Base-by-base conservation (phyloP, 768 basidiomycete genomes). In the Tulasnella sp. region DNA sequence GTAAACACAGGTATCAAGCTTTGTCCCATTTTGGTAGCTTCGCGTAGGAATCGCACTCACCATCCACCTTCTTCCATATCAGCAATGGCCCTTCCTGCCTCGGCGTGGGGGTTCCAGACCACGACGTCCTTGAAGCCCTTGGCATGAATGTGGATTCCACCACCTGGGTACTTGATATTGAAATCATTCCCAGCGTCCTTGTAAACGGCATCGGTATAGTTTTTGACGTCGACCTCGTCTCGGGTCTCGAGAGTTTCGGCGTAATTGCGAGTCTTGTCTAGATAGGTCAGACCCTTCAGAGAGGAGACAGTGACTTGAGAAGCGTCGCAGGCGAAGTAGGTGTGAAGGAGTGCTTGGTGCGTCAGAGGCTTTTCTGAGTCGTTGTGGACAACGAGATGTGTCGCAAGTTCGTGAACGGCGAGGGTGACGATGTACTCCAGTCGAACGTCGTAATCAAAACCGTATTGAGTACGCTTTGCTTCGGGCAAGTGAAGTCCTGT, bases 291-390 rank as follows among this genome's bases (percentile, higher is more conserved):
- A 38, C 90, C 87, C 80, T 89, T 86, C 40, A 97, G 85, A 8
- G 93, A 88, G 9, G 85, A 85, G 78, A 94, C 85, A 2, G 87
- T 82, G n/a, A 89, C 89, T 3, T 82, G 88, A 80, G 77, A 87
- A 88, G 79, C 68, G 36, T 74, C 75, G 14, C 76, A 71, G 12
- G 87, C 87, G 79, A 97, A 87, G 83, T 99, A 99, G 70, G 89
- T 95, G 83, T 99, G 97, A 74, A 99, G 87, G 67, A 99, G 86
- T 1, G 95, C 92, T 82, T 99, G 97, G 85, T 97, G 99, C 81
- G 91, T 89, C 54, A 98, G 86, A 71, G 82, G 82, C 19, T 85
- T 84, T 1, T 83, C 80, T 8, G 89, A 89, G 0, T 89, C 86
- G 81, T 97, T 97, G 78, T 86, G 86, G 78, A 99, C 91, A 80